Base-by-base conservation (phyloP, 495 filamentous ascomycete genomes). In the Xanthoparmelia taractica region DNA sequence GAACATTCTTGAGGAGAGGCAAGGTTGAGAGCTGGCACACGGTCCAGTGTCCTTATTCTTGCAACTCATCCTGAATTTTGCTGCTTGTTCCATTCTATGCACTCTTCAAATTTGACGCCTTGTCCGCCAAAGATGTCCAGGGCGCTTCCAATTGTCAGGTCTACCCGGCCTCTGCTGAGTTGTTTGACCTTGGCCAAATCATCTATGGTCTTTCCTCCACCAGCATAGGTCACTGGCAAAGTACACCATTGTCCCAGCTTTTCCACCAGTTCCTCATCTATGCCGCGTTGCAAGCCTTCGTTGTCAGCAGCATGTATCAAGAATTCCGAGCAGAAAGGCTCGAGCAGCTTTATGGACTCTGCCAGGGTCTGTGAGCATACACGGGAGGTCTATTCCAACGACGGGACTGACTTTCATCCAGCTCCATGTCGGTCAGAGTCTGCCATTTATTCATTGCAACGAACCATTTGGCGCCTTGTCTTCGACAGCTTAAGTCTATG, bases 401-500 rank as follows among this genome's bases (percentile, higher is more conserved):
- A 31, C 33, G 20, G 56, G 8, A 29, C 79, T 58, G 76, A 90
- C 94, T 87, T 78, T 87, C 77, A 69, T 84, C 90, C 61, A 97
- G 84, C 69, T 97, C 93, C 86, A 95, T 92, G 71, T 96, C 90
- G 1, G 94, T 97, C 63, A 97, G 85, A 6, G 89, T 93, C 77
- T 97, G 93, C 94, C 94, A 98, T 74, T 95, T 93, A 72, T 97
- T 87, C 90, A 94, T 98, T 47, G 94, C 93, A 36, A 98, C 93
- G 64, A 90, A 87, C 92, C 94, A 98, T 57, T 66, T 82, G 18
- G 83, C 77, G 23, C 81, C 89, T 62, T 85, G 83, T 52, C 84
- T 77, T 50, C 94, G 84, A 70, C 94, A 98, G 71, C 90, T 95
- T 25, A 98, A 81, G 74, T 98, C 94, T 71, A 98, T 90, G 63